Evolutionary conservation across 75 land plant species (phyloP), one percentile per base, ranked within the genome.

Genomic region (Ceratopteris richardii): DNA sequence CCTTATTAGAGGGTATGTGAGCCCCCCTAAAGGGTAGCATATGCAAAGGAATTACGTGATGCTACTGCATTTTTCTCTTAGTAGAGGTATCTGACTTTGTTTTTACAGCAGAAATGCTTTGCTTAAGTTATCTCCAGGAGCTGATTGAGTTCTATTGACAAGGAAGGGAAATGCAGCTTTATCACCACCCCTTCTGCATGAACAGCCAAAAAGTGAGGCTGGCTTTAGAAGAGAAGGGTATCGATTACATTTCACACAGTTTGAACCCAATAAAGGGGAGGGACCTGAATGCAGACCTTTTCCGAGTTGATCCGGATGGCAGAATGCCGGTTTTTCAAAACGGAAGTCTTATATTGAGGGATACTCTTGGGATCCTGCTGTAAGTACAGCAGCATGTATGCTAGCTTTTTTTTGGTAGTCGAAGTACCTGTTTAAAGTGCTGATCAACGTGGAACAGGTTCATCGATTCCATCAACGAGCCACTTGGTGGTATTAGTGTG

Each of bases 201-300:
- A 79, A 93, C 57, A 93, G 98, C 76, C 98, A 89, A 62, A 88
- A 82, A 65, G 98, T 84, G 47, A 71, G 96, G 37, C 72, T 93
- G 27, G 87, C 82, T 25, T 69, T 93, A 62, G 98, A 93, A 70
- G 98, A 93, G 74, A 78, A 80, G 50, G 73, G 68, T 42, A 69
- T 85, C 30, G 98, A 89, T 66, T 93, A 93, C 68, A 79, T 81
- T 25, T 77, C 96, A 27, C 67, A 56, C 66, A 82, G 75, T 77
- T 69, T 89, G 56, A 93, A 93, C 70, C 98, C 98, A 60, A 51
- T 93, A 30, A 89, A 92, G 44, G 96, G 84, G 22, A 85, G 82
- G 61, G 90, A 93, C 66, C 66, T 93, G 77, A 82, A 85, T 61
- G 17, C 90, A 7, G 80, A 73, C 0, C 85, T 93, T 68, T 93